phyloP scores from a whole-genome alignment of 2,329 filamentous ascomycete species.

The Trichoderma brevicompactum region DNA sequence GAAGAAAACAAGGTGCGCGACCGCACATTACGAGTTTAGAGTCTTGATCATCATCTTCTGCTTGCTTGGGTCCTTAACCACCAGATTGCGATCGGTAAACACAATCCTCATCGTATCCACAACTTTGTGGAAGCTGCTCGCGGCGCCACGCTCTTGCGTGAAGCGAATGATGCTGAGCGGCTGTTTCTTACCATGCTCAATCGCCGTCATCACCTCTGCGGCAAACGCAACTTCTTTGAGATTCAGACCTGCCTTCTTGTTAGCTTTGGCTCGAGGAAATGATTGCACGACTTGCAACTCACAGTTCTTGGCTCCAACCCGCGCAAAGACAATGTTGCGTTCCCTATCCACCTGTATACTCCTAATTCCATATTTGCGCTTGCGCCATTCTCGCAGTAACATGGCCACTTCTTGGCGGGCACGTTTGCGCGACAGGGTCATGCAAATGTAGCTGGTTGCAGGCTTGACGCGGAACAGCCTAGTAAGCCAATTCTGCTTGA shows the following conservation, averaged over 20 bases:
- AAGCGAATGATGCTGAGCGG: slow-evolving; percentile 82
- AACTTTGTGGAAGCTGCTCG: slow-evolving; percentile 84
- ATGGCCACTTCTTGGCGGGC: slow-evolving; percentile 77
- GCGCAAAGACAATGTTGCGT: slow-evolving; percentile 78
- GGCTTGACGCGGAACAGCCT: slow-evolving; percentile 90
- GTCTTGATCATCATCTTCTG: slow-evolving; percentile 76
- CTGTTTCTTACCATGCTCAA: slow-evolving; percentile 79
- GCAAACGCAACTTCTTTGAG: slow-evolving; percentile 89
- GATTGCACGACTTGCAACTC: slow-evolving; percentile 44
- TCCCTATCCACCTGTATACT: slow-evolving; percentile 79
- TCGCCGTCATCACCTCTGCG: slow-evolving; percentile 83
- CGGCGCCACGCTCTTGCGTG: slow-evolving; percentile 89
- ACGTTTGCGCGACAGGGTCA: slow-evolving; percentile 68
- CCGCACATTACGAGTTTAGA: slow-evolving; percentile 53
- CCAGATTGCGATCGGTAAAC: slow-evolving; percentile 65
- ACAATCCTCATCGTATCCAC: slow-evolving; percentile 75
- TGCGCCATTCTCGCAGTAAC: slow-evolving; percentile 78
- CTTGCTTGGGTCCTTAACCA: slow-evolving; percentile 70
- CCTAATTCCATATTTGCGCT: slow-evolving; percentile 75
- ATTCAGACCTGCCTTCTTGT: slow-evolving; percentile 64
- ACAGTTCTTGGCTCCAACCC: slow-evolving; percentile 79
- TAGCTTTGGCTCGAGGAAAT: slow-evolving; percentile 29
- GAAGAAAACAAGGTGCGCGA: not conserved
- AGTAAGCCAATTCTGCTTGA: slow-evolving; percentile 84
- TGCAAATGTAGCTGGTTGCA: slow-evolving; percentile 73